Conservation (phyloP, 116 monocot species). For the Cymodocea nodosa region DNA sequence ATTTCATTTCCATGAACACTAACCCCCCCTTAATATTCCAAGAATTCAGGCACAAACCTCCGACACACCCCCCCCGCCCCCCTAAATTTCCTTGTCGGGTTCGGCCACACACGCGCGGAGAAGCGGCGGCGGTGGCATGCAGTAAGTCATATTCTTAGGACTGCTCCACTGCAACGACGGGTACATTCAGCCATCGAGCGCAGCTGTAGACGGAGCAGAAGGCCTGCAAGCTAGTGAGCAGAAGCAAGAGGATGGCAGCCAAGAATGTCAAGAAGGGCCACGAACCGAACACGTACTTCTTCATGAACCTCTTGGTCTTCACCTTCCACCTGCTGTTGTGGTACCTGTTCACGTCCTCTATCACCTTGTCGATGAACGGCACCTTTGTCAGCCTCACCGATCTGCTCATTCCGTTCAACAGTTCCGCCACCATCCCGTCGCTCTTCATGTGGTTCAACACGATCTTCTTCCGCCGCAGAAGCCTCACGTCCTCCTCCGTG, state of each 20-base stretch:
- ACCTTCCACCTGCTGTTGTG: constrained; percentile 42
- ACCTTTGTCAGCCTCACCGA: constrained; percentile 48
- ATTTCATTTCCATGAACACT: no score
- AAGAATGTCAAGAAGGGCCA: constrained; percentile 20
- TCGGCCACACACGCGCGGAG: no score
- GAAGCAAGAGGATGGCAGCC: constrained; percentile 15
- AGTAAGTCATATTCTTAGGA: no score
- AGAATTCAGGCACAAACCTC: no score
- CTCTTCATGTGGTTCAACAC: constrained; percentile 54
- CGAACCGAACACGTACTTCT: constrained; percentile 28
- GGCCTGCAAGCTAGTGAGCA: constrained; percentile 23
- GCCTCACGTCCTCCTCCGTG: constrained; percentile 45
- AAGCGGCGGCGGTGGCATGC: no score
- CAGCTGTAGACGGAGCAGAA: constrained; percentile 25
- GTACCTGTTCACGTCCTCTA: constrained; percentile 51
- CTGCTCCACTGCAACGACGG: background rate
- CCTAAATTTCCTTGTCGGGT: no score
- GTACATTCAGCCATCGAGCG: background rate
- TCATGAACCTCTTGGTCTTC: constrained; percentile 20
- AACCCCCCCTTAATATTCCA: no score
- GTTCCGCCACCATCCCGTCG: constrained; percentile 36
- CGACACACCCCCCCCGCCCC: no score
- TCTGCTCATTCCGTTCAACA: constrained; percentile 73
- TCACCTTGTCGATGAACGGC: constrained; percentile 33
- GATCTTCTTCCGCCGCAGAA: constrained; percentile 30